Conservation (phyloP, 2,329 filamentous ascomycete species). For the Teratosphaeriaceae sp. region DNA sequence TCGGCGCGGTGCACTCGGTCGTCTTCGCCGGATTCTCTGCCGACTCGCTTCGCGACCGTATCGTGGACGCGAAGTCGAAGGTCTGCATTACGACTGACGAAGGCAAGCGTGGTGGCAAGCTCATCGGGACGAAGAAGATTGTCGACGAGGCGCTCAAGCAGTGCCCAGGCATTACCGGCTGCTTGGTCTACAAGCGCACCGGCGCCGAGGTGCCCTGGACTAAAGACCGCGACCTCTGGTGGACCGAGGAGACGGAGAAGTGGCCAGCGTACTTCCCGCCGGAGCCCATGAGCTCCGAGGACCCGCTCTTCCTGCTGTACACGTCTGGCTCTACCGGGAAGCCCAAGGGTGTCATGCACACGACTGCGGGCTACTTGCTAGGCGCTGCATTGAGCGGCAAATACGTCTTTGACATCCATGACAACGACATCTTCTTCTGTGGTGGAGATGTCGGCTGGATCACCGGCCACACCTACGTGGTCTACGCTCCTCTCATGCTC, state of each 20-base stretch:
- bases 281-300: constrained; percentile 84
- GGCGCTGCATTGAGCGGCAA: constrained; percentile 91
- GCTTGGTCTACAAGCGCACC: constrained; percentile 91
- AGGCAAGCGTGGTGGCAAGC: constrained; percentile 94
- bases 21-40: constrained; percentile 97
- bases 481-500: constrained; percentile 88
- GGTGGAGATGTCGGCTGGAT: constrained; percentile 99
- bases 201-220: constrained; percentile 91
- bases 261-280: constrained; percentile 90
- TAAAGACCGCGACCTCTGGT: constrained; percentile 84
- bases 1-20: constrained; percentile 94
- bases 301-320: constrained; percentile 95
- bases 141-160: constrained; percentile 96
- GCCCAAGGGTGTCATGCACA: constrained; percentile 98
- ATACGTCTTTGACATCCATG: constrained; percentile 98
- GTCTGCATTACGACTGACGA: constrained; percentile 97
- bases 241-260: constrained; percentile 97
- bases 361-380: constrained; percentile 88
- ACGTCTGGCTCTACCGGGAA: constrained; percentile 97
- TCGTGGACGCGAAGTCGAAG: constrained; percentile 82
- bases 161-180: constrained; percentile 79
- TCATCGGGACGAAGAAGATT: constrained; percentile 98
- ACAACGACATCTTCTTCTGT: constrained; percentile 91
- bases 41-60: constrained; percentile 90
- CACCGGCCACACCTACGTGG: constrained; percentile 96